phyloP scores from a whole-genome alignment of 306 rosid genomes.

The Mimosa bimucronata region DNA sequence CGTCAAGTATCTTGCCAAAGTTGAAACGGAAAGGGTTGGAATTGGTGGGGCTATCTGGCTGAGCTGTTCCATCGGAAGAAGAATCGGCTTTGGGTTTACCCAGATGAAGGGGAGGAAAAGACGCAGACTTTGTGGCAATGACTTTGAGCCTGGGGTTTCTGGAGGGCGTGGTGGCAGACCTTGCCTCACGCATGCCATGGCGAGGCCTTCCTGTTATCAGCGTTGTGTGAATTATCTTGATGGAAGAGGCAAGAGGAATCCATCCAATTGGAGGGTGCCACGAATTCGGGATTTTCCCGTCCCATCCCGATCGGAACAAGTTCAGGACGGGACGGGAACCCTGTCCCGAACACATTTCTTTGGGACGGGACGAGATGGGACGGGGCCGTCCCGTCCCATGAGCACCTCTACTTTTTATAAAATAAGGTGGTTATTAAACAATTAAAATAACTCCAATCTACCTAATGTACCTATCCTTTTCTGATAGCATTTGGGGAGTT shows the following conservation, averaged over 20 bases:
- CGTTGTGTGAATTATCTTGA: constrained; percentile 50
- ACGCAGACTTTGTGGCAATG: constrained; percentile 54
- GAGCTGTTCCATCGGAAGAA: constrained; percentile 36
- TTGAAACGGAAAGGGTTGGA: constrained; percentile 61
- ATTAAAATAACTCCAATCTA: too few relatives aligned
- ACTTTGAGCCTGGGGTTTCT: constrained; percentile 53
- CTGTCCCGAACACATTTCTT: too few relatives aligned
- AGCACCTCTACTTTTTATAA: too few relatives aligned
- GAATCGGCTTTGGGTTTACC: constrained; percentile 57
- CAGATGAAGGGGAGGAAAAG: constrained; percentile 61
- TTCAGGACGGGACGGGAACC: too few relatives aligned
- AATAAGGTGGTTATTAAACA: too few relatives aligned
- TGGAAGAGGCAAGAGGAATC: constrained; percentile 36
- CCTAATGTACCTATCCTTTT: too few relatives aligned
- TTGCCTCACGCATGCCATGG: constrained; percentile 27
- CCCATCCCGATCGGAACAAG: constrained; percentile 56
- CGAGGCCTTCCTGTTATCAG: constrained; percentile 9
- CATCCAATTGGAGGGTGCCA: constrained; percentile 65
- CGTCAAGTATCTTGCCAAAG: constrained; percentile 75
- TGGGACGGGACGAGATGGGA: too few relatives aligned
- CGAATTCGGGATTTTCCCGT: constrained; percentile 49
- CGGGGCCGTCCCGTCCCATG: too few relatives aligned
- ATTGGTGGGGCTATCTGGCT: constrained; percentile 43
- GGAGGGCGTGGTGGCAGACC: constrained; percentile 48
- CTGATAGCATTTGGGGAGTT: too few relatives aligned